phyloP scores from a whole-genome alignment of 2,329 filamentous ascomycete genomes.

The Colletotrichum godetiae region DNA sequence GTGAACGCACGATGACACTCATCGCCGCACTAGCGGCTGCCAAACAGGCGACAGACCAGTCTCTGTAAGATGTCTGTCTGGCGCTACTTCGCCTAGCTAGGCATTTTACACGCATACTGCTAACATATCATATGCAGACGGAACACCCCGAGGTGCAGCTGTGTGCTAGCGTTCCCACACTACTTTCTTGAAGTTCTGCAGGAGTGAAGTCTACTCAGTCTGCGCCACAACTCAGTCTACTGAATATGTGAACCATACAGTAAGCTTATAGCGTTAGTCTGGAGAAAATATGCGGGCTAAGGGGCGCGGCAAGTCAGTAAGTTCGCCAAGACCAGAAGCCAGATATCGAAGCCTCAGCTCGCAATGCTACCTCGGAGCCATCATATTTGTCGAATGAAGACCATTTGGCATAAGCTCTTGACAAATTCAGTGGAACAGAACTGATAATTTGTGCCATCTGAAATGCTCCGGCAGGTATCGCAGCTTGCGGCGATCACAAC shows the following conservation, averaged over 20 bases:
- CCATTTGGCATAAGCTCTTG: not conserved
- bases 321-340: not conserved
- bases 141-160: slow-evolving; percentile 18
- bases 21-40: slow-evolving; percentile 13
- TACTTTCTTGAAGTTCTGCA: slow-evolving; percentile 8
- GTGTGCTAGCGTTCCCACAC: slow-evolving; percentile 17
- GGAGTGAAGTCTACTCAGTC: not conserved
- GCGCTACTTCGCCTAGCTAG: not conserved
- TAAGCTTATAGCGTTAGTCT: not conserved
- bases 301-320: not conserved
- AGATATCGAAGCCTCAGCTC: not conserved
- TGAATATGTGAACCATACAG: not conserved
- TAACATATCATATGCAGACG: slow-evolving; percentile 6
- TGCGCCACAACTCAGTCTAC: slow-evolving; percentile 14
- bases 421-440: not conserved
- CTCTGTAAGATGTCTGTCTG: not conserved
- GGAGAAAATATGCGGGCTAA: not conserved
- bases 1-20: slow-evolving; percentile 11
- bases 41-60: too few species aligned
- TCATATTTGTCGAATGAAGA: not conserved
- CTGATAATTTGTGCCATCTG: slow-evolving; percentile 14
- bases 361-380: not conserved
- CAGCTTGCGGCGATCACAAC: not conserved
- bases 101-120: not conserved
- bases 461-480: not conserved